Evolutionary conservation across 345 rosid species (phyloP).

Genomic region (Eucalyptus victrix): DNA sequence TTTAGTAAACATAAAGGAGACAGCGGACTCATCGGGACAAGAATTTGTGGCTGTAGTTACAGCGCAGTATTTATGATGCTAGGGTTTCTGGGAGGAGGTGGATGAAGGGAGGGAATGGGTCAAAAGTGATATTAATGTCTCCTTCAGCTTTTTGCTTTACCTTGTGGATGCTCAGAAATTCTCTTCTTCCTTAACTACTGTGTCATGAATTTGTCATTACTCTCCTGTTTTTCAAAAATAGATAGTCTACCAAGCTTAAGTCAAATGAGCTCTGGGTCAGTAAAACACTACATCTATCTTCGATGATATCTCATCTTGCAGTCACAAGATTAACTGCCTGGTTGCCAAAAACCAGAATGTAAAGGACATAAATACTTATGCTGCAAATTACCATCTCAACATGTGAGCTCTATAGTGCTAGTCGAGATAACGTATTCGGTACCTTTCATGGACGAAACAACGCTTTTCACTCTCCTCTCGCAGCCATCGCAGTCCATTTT

Average conservation of each 20-base stretch:
- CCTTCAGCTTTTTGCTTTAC: background rate
- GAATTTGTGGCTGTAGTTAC: background rate
- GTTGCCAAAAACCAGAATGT: background rate
- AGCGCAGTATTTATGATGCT: background rate
- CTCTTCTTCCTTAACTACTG: background rate
- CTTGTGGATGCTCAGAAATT: background rate
- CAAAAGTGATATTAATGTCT: background rate
- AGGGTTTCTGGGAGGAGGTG: background rate
- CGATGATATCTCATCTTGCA: background rate
- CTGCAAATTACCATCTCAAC: background rate
- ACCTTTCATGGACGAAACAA: constrained; percentile 32
- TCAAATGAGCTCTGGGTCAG: background rate
- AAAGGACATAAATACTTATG: background rate
- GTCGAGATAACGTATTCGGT: background rate
- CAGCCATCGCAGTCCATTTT: constrained; percentile 54
- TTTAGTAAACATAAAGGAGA: background rate
- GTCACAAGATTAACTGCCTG: background rate
- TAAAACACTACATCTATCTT: background rate
- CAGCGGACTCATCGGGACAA: background rate
- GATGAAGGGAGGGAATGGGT: background rate
- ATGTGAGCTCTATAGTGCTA: background rate
- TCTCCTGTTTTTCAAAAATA: background rate
- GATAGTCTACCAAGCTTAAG: background rate
- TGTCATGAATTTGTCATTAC: background rate
- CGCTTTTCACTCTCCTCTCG: constrained; percentile 25